These are phyloP conservation scores for Pythium rishiriense DNA, from an alignment of 352 stramenopile genomes.

Conservation along the genomic window DNA sequence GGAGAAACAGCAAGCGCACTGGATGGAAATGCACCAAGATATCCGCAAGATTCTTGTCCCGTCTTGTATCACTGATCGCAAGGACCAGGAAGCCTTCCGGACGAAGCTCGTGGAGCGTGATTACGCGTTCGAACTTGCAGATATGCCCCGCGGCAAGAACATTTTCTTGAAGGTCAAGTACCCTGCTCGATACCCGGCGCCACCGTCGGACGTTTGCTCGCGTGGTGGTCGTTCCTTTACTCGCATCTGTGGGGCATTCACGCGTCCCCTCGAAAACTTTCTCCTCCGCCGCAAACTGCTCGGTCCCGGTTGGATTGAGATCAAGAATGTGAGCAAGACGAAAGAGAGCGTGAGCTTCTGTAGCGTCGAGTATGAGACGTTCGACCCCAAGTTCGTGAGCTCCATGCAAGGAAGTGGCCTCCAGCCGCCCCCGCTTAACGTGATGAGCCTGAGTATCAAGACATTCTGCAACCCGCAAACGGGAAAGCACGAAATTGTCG, in stretches of 20 bases:
- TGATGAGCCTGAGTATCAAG: constrained; percentile 97
- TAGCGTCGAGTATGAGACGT: constrained; percentile 92
- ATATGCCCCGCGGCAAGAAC: constrained; percentile 94
- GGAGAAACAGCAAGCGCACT: constrained; percentile 85
- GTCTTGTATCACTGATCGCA: constrained; percentile 69
- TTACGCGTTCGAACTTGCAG: constrained; percentile 97
- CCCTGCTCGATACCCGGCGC: constrained; percentile 89
- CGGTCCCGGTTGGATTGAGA: constrained; percentile 97
- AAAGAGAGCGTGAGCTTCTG: constrained; percentile 89
- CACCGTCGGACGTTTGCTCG: constrained; percentile 79
- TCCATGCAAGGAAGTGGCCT: constrained; percentile 67
- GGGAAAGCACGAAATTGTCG: constrained; percentile 96
- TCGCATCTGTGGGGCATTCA: constrained; percentile 95
- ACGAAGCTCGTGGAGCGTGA: constrained; percentile 95
- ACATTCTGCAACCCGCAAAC: constrained; percentile 96
- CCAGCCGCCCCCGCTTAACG: constrained; percentile 90
- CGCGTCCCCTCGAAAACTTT: constrained; percentile 96
- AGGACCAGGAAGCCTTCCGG: constrained; percentile 86
- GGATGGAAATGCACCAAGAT: constrained; percentile 89
- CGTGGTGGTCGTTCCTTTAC: constrained; percentile 91
- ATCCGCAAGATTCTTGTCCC: constrained; percentile 90
- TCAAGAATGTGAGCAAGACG: constrained; percentile 85
- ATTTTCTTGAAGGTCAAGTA: constrained; percentile 99
- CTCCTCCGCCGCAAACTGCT: constrained; percentile 97
- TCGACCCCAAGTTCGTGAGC: constrained; percentile 90